Conservation (phyloP, 352 stramenopile genomes). For the Globisporangium paroecandrum region DNA sequence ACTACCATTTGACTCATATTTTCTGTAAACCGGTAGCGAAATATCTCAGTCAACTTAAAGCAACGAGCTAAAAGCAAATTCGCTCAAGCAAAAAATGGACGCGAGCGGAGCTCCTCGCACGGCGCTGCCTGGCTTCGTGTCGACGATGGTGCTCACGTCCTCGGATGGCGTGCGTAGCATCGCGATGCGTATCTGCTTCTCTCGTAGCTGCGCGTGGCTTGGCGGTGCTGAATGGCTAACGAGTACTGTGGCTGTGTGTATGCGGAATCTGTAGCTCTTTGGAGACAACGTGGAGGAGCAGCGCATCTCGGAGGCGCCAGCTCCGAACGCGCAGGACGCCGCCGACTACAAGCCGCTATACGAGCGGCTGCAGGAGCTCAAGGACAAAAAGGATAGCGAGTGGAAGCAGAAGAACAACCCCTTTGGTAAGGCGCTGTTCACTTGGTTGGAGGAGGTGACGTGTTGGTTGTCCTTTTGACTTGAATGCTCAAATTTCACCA, state of each 20-base stretch:
- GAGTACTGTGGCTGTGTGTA: not conserved
- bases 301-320: conserved; percentile 67
- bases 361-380: conserved; percentile 75
- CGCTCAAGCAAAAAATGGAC: not conserved
- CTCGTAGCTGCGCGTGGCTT: not conserved
- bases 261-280: conserved; percentile 55
- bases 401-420: conserved; percentile 90
- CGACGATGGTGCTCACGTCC: conserved; percentile 78
- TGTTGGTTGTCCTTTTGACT: not conserved
- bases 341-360: conserved; percentile 72
- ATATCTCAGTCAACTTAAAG: not conserved
- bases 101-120: conserved; percentile 5
- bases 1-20: not conserved
- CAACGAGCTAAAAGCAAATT: not conserved
- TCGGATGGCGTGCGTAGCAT: conserved; percentile 65
- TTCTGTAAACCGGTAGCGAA: not conserved
- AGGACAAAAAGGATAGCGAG: conserved; percentile 78
- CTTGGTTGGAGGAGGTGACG: not conserved
- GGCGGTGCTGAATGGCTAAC: not conserved
- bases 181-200: not conserved
- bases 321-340: conserved; percentile 32
- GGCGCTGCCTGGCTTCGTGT: conserved; percentile 71
- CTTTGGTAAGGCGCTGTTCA: conserved; percentile 55
- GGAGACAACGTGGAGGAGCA: conserved; percentile 84
- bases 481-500: not conserved